Conservation (phyloP, 2,329 filamentous ascomycete species). For the Rasamsonia emersonii region DNA sequence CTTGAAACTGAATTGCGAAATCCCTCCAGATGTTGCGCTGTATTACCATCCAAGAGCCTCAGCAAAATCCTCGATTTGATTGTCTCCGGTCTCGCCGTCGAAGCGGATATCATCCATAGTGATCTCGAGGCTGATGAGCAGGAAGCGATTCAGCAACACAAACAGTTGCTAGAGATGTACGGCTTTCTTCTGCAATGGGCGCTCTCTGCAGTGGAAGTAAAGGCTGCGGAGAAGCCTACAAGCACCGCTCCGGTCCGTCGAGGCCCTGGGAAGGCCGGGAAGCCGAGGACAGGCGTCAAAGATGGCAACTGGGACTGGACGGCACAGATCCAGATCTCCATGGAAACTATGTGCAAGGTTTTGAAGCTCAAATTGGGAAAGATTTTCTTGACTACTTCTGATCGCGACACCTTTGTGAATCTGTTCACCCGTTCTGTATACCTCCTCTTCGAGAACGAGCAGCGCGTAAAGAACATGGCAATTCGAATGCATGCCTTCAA, state of each 20-base stretch:
- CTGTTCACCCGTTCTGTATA: slow-evolving; percentile 90
- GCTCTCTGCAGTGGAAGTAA: slow-evolving; percentile 85
- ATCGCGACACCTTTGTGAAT: slow-evolving; percentile 88
- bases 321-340: slow-evolving; percentile 72
- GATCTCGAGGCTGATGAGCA: slow-evolving; percentile 91
- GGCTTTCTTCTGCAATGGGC: slow-evolving; percentile 94
- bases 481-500: slow-evolving; percentile 98
- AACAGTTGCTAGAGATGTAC: slow-evolving; percentile 85
- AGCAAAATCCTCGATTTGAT: slow-evolving; percentile 91
- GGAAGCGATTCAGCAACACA: slow-evolving; percentile 76
- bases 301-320: slow-evolving; percentile 84
- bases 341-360: slow-evolving; percentile 94
- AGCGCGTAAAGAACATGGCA: slow-evolving; percentile 75
- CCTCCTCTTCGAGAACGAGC: slow-evolving; percentile 87
- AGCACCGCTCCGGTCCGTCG: slow-evolving; percentile 61
- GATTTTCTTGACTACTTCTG: slow-evolving; percentile 92
- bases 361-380: slow-evolving; percentile 84
- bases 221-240: slow-evolving; percentile 81
- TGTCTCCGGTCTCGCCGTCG: slow-evolving; percentile 73
- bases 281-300: slow-evolving; percentile 57
- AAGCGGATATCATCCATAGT: slow-evolving; percentile 75
- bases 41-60: slow-evolving; percentile 70
- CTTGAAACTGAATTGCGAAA: slow-evolving; percentile 56
- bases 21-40: slow-evolving; percentile 67
- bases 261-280: slow-evolving; percentile 66